Base-by-base conservation (phyloP, 768 basidiomycete species). In the Leucocoprinus birnbaumii region DNA sequence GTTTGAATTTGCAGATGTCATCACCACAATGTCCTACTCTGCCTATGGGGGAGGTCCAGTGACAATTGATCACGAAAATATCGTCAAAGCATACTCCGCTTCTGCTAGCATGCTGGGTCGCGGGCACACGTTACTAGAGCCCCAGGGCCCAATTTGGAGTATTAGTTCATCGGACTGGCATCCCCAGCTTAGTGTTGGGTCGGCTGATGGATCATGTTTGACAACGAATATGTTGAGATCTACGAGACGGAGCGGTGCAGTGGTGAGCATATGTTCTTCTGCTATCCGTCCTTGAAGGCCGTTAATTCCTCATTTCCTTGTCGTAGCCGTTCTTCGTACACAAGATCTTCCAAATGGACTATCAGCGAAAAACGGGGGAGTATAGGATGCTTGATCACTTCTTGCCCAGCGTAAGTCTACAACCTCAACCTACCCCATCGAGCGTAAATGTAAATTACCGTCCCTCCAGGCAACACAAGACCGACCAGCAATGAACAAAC, bases 371-470 rank as follows among this genome's bases (percentile, higher is more conserved):
- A 6, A 82, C 81, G 0, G 82, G 83, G 19, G 83, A 91, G 56
- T 94, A 82, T 65, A 78, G 95, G 21, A 92, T 98, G 86, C 70
- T 94, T n/a, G 96, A 98, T 55, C 80, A 83, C 21, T 85, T 96
- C 61, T 67, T 88, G 6, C 91, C 94, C 1, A 82, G 85, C 70
- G 94, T 85, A 48, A 37, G 24, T 21, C 27, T 38, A 27, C 16
- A 11, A 34, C 24, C 40, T n/a, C n/a, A n/a, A n/a, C n/a, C n/a
- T n/a, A n/a, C n/a, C n/a, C n/a, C n/a, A n/a, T n/a, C n/a, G n/a
- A n/a, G n/a, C n/a, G n/a, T n/a, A n/a, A 42, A 25, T 27, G 22
- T 22, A 26, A 14, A 57, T 19, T 7, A 49, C 40, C 27, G 49
- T 53, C 16, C 55, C 59, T 34, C 57, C 31, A 86, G 80, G 80